A percentile compares a stretch with the other conserved stretches of the same genome.
These are phyloP conservation scores for Taxillus chinensis DNA, from an alignment of 164 flowering plant genomes.

Conservation along the genomic window DNA sequence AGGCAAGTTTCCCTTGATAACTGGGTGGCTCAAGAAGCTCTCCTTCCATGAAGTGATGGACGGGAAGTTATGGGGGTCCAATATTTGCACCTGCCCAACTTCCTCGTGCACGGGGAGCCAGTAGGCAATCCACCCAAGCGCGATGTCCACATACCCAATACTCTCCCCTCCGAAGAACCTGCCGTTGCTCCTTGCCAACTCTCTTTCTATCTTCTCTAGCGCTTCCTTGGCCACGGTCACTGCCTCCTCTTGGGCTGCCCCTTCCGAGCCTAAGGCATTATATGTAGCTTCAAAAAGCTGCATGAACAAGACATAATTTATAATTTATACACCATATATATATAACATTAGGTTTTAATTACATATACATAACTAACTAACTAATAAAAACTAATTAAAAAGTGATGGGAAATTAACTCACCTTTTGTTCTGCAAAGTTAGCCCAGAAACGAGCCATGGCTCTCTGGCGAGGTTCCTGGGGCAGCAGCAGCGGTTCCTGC, in stretches of 20 bases:
- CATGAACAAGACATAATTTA: too few species aligned
- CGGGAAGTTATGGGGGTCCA: conserved; percentile 16
- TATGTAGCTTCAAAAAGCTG: too few species aligned
- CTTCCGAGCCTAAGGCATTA: too few species aligned
- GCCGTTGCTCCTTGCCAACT: conserved; percentile 10
- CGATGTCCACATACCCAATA: neutral
- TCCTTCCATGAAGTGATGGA: conserved; percentile 14
- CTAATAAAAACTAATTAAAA: neutral
- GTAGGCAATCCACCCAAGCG: conserved; percentile 14
- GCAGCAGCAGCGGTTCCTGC: conserved; percentile 16
- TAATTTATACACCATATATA: too few species aligned
- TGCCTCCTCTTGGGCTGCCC: neutral
- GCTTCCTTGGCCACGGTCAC: conserved; percentile 7
- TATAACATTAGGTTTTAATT: too few species aligned
- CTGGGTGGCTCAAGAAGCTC: conserved; percentile 14
- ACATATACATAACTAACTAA: neutral
- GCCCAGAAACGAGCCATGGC: conserved; percentile 31
- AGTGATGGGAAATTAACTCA: neutral
- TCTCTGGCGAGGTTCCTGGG: conserved; percentile 24
- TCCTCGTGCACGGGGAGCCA: conserved; percentile 18
- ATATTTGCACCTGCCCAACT: conserved; percentile 14
- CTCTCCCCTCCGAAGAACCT: neutral
- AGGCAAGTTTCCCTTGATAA: conserved; percentile 21
- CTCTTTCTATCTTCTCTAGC: conserved; percentile 13
- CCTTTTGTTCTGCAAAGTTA: conserved; percentile 21